phyloP scores from a whole-genome alignment of 1,284 basidiomycete genomes.

The Sphagnurus paluster region DNA sequence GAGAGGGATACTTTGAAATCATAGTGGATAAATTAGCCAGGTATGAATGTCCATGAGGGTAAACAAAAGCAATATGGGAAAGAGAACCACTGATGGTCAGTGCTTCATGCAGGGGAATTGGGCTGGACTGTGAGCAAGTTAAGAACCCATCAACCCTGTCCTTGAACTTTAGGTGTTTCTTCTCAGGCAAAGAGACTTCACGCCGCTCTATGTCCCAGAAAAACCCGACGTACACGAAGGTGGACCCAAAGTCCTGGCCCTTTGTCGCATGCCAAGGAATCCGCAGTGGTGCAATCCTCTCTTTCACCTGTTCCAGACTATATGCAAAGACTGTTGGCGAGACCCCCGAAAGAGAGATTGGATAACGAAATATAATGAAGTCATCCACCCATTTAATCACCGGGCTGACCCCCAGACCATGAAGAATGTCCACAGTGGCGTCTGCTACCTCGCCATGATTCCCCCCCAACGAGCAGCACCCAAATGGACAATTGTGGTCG shows the following conservation, averaged over 20 bases:
- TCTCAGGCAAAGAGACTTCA: constrained; percentile 20
- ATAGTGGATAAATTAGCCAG: constrained; percentile 23
- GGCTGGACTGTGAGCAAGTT: not conserved
- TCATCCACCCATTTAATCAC: constrained; percentile 38
- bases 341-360: constrained; percentile 5
- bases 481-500: constrained; percentile 32
- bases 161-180: constrained; percentile 15
- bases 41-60: constrained; percentile 23
- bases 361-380: constrained; percentile 23
- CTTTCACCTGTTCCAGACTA: constrained; percentile 17
- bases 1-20: constrained; percentile 17
- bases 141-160: not conserved
- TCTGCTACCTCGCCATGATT: constrained; percentile 31
- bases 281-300: constrained; percentile 14
- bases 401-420: constrained; percentile 17
- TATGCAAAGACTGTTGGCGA: constrained; percentile 19
- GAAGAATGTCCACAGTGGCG: constrained; percentile 29
- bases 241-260: constrained; percentile 15
- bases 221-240: constrained; percentile 25
- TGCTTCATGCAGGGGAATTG: not conserved
- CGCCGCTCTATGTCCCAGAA: constrained; percentile 20
- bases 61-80: constrained; percentile 30
- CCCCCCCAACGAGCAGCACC: constrained; percentile 25
- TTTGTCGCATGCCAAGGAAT: constrained; percentile 31
- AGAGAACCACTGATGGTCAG: constrained; percentile 12